Evolutionary conservation across 768 basidiomycete genomes (phyloP).

Genomic region (Hemileccinum impolitum): DNA sequence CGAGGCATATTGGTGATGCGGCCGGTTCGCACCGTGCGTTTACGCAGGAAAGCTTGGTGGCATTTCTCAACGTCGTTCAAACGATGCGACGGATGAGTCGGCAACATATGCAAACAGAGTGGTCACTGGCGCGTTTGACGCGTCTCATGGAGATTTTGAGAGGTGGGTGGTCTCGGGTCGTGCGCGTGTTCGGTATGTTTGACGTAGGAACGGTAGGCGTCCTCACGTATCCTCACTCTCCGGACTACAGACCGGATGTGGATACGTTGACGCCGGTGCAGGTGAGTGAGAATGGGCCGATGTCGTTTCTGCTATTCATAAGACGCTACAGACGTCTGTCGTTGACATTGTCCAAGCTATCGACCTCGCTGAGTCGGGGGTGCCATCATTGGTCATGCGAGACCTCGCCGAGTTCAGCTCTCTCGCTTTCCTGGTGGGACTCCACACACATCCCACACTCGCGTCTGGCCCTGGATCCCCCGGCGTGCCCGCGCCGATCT

Average conservation of each 20-base stretch:
- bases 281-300: conserved; percentile 36
- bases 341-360: conserved; percentile 67
- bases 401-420: conserved; percentile 86
- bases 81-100: conserved; percentile 52
- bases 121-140: conserved; percentile 60
- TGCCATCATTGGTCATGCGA: conserved; percentile 70
- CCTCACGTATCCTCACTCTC: conserved; percentile 75
- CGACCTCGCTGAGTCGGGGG: conserved; percentile 57
- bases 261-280: conserved; percentile 80
- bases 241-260: conserved; percentile 86
- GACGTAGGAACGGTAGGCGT: conserved; percentile 43
- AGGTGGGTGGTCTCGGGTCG: conserved; percentile 36
- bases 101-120: conserved; percentile 48
- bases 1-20: conserved; percentile 4
- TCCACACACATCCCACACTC: conserved; percentile 44
- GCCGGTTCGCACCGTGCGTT: conserved; percentile 11
- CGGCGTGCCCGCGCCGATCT: conserved; percentile 2
- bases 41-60: conserved; percentile 79
- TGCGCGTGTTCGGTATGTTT: background rate
- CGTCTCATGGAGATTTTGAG: conserved; percentile 78
- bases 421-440: conserved; percentile 82
- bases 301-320: background rate
- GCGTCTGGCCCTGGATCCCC: conserved; percentile 11
- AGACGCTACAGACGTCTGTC: conserved; percentile 54
- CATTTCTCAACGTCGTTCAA: conserved; percentile 70